Conservation (phyloP, 2,329 filamentous ascomycete species). For the Botrytis galanthina region DNA sequence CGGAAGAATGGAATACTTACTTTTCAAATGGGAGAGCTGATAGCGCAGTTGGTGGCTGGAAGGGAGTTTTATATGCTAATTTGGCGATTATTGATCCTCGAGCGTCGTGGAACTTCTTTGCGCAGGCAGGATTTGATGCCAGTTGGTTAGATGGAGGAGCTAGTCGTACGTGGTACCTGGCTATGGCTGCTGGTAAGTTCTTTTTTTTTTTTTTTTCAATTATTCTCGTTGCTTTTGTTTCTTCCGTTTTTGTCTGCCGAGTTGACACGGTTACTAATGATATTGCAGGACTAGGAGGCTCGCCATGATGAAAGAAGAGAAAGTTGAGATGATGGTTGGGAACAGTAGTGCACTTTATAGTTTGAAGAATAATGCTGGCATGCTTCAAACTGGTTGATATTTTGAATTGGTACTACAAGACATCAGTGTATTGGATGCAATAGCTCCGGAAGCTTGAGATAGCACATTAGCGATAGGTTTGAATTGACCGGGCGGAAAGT, state of each 20-base stretch:
- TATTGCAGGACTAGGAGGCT: conserved; percentile 13
- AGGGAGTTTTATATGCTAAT: conserved; percentile 79
- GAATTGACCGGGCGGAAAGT: neutral
- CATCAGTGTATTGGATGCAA: neutral
- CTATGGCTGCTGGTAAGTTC: conserved; percentile 64
- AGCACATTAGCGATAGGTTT: neutral
- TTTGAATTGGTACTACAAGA: neutral
- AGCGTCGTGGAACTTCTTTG: conserved; percentile 74
- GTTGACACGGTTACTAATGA: neutral
- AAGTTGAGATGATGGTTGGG: neutral
- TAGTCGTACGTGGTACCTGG: conserved; percentile 80
- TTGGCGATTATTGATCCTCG: conserved; percentile 72
- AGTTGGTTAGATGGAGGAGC: conserved; percentile 78
- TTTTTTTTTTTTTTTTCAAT: no score
- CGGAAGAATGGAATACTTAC: conserved; percentile 77
- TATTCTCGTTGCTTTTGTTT: neutral
- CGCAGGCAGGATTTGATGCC: conserved; percentile 60
- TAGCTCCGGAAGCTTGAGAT: neutral
- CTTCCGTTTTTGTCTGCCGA: neutral
- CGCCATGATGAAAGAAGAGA: neutral
- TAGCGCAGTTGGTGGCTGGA: conserved; percentile 73
- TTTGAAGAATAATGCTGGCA: conserved; percentile 2
- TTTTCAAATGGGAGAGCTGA: conserved; percentile 69
- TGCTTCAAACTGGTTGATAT: neutral
- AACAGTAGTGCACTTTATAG: no score